Evolutionary conservation across 306 rosid genomes (phyloP).

Genomic region (Quercus alba): DNA sequence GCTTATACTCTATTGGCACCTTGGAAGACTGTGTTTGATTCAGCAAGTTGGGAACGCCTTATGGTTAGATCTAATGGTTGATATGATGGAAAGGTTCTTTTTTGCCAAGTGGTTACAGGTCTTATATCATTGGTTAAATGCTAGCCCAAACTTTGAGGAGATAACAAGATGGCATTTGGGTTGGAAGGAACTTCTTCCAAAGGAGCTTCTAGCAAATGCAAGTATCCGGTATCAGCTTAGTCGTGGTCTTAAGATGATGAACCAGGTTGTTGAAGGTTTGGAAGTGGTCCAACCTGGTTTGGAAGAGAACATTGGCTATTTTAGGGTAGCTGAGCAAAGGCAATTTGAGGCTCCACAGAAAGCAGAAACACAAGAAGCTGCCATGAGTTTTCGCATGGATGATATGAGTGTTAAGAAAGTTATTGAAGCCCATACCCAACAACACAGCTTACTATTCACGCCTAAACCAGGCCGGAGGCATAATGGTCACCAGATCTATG

Average conservation of each 20-base stretch:
- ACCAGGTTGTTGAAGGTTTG: conserved; percentile 82
- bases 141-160: conserved; percentile 86
- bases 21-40: conserved; percentile 83
- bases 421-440: conserved; percentile 66
- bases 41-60: conserved; percentile 87
- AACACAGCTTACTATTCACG: conserved; percentile 64
- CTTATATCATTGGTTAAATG: conserved; percentile 76
- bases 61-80: conserved; percentile 88
- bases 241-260: conserved; percentile 89
- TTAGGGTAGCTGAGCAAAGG: conserved; percentile 71
- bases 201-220: conserved; percentile 81
- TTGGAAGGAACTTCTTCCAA: conserved; percentile 80
- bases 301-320: conserved; percentile 78
- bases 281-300: conserved; percentile 88
- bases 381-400: conserved; percentile 56
- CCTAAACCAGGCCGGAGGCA: conserved; percentile 76
- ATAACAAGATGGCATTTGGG: conserved; percentile 80
- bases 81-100: conserved; percentile 70
- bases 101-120: conserved; percentile 87
- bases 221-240: conserved; percentile 67
- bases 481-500: conserved; percentile 80
- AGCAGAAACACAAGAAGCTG: conserved; percentile 66
- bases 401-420: conserved; percentile 56
- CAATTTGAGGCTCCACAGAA: conserved; percentile 92
- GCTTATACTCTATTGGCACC: conserved; percentile 83